phyloP scores from a whole-genome alignment of 148 eudicot genomes.

The Spergularia marina region DNA sequence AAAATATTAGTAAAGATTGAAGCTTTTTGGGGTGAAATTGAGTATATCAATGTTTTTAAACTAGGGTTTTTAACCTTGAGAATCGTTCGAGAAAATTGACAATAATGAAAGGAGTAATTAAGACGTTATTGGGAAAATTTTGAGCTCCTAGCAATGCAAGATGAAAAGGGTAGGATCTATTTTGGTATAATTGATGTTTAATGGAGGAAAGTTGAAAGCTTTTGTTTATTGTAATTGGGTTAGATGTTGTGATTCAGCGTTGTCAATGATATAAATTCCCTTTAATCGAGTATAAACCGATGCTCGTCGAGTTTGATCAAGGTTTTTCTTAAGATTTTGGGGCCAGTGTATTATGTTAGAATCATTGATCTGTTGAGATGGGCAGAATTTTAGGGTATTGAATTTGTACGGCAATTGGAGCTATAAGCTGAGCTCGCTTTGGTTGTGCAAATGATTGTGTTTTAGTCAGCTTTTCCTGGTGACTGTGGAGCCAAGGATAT shows the following conservation, averaged over 20 bases:
- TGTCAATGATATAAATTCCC: not conserved
- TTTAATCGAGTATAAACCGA: not conserved
- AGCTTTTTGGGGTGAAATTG: not conserved
- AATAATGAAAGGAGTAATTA: not conserved
- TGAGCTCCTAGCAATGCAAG: not conserved
- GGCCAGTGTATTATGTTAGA: not conserved
- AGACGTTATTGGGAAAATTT: not conserved
- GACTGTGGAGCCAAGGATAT: not conserved
- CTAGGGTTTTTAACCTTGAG: not conserved
- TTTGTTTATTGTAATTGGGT: not conserved
- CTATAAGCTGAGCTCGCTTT: not conserved
- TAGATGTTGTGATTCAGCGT: not conserved
- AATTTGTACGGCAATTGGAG: not conserved
- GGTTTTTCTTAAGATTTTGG: not conserved
- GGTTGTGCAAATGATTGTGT: not conserved
- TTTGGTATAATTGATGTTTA: not conserved
- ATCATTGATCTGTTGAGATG: not conserved
- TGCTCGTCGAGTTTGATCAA: too few relatives aligned
- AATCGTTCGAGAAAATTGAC: not conserved
- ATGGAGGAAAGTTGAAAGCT: slow-evolving; percentile 1
- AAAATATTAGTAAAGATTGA: not conserved
- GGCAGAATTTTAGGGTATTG: not conserved
- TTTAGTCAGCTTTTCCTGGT: not conserved
- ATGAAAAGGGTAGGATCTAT: not conserved
- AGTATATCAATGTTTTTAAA: not conserved